Conservation (phyloP, 306 rosid genomes). For the Adenanthera pavonina region DNA sequence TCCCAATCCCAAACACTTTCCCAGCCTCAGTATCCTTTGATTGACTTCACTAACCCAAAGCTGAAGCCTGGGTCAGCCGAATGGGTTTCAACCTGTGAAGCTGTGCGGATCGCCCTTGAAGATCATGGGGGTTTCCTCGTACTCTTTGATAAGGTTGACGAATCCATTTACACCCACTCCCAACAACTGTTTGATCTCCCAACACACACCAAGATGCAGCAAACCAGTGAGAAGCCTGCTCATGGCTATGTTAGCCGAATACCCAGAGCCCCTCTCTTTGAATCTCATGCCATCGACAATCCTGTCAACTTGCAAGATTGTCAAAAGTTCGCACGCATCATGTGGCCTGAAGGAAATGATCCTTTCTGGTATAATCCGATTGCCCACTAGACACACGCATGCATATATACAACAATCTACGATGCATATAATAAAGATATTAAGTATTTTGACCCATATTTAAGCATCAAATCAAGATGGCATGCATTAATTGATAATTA, state of each 20-base stretch:
- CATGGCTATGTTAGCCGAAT: slow-evolving; percentile 36
- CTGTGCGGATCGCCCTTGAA: slow-evolving; percentile 41
- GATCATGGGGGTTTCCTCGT: slow-evolving; percentile 37
- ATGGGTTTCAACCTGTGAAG: slow-evolving; percentile 31
- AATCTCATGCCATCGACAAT: slow-evolving; percentile 40
- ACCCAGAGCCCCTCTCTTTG: slow-evolving; percentile 15
- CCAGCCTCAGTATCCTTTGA: not conserved
- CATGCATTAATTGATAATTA: not conserved
- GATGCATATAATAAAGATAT: too few species aligned
- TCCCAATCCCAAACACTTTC: not conserved
- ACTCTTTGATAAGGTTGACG: not conserved
- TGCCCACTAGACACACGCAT: too few species aligned
- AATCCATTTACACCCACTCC: slow-evolving; percentile 17
- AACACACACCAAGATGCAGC: not conserved
- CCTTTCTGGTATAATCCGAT: slow-evolving; percentile 20
- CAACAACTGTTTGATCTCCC: slow-evolving; percentile 34
- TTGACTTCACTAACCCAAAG: not conserved
- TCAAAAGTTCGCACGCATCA: slow-evolving; percentile 20
- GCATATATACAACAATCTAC: too few species aligned
- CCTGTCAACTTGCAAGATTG: slow-evolving; percentile 19
- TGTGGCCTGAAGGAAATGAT: slow-evolving; percentile 46
- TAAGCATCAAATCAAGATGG: too few species aligned
- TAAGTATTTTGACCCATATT: too few species aligned
- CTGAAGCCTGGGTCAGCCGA: slow-evolving; percentile 34
- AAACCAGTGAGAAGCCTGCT: slow-evolving; percentile 37